Percentiles rank a stretch among this genome's conserved stretches.
These are phyloP conservation scores for Caloboletus inedulis DNA, from an alignment of 1,284 basidiomycete species.

Conservation along the genomic window DNA sequence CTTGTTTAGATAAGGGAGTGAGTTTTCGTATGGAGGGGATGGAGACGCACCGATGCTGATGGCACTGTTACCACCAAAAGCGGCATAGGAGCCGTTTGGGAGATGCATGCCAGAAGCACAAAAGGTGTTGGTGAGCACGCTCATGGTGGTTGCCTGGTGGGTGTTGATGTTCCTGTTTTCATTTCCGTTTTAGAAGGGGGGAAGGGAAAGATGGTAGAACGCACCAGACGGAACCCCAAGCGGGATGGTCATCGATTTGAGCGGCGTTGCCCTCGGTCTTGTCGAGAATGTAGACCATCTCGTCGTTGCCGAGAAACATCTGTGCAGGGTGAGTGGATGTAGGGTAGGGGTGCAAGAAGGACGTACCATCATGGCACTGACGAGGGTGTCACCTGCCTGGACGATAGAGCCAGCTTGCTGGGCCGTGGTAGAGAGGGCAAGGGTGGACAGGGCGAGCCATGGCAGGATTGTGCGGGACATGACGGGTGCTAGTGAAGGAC, in stretches of 20 bases:
- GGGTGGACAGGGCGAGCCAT: conserved; percentile 14
- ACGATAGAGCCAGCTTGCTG: conserved; percentile 21
- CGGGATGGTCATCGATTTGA: conserved; percentile 52
- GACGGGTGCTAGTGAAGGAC: not conserved
- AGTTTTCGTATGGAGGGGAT: conserved; percentile 30
- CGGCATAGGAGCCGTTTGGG: conserved; percentile 57
- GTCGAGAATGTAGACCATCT: conserved; percentile 57
- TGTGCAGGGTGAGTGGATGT: conserved; percentile 4
- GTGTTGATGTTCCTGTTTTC: conserved; percentile 31
- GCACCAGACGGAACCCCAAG: conserved; percentile 51
- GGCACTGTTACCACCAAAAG: conserved; percentile 73
- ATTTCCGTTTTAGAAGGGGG: not conserved
- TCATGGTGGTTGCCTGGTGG: conserved; percentile 56
- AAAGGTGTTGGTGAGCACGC: conserved; percentile 76
- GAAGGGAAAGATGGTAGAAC: conserved; percentile 22
- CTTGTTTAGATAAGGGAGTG: conserved; percentile 17
- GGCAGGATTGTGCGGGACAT: conserved; percentile 1
- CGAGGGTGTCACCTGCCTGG: conserved; percentile 24
- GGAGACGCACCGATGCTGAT: conserved; percentile 47
- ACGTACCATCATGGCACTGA: conserved; percentile 32
- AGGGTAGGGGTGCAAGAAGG: no score
- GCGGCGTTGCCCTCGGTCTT: conserved; percentile 62
- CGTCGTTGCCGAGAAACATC: conserved; percentile 52
- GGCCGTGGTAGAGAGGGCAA: conserved; percentile 9
- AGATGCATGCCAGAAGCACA: conserved; percentile 72